Evolutionary conservation across 495 filamentous ascomycete genomes (phyloP).

Genomic region (Hyaloscypha finlandica): DNA sequence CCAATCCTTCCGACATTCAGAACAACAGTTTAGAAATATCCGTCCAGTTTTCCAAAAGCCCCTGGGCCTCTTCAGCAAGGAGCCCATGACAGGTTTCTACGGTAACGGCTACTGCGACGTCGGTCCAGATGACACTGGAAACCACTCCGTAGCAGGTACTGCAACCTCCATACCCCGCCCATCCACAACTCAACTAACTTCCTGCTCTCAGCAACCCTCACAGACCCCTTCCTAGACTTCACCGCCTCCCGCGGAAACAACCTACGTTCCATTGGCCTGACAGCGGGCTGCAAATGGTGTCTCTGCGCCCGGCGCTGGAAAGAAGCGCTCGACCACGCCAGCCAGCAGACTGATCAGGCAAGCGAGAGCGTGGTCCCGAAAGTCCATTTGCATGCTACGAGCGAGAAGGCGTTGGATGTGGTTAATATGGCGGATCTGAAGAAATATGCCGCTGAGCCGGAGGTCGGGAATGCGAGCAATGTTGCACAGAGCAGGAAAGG

Average conservation of each 20-base stretch:
- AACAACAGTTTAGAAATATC: not conserved
- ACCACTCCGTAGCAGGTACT: conserved; percentile 50
- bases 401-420: conserved; percentile 47
- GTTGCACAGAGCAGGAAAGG: conserved; percentile 12
- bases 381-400: conserved; percentile 49
- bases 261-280: conserved; percentile 52
- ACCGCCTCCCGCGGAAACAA: conserved; percentile 58
- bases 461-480: conserved; percentile 28
- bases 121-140: conserved; percentile 44
- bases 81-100: conserved; percentile 60
- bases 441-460: conserved; percentile 43
- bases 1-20: not conserved
- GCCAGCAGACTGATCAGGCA: conserved; percentile 33
- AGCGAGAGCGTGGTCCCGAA: conserved; percentile 40
- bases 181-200: not conserved
- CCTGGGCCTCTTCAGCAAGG: conserved; percentile 54
- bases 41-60: conserved; percentile 56
- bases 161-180: not conserved
- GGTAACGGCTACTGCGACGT: conserved; percentile 62
- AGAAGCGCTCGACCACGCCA: conserved; percentile 47
- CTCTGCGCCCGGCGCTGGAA: conserved; percentile 55
- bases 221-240: conserved; percentile 62
- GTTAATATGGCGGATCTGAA: conserved; percentile 46
- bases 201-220: conserved; percentile 42
- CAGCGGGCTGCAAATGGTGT: conserved; percentile 61